These are phyloP conservation scores for Microbotryum saponariae DNA, from an alignment of 1,284 basidiomycete species.

Conservation along the genomic window DNA sequence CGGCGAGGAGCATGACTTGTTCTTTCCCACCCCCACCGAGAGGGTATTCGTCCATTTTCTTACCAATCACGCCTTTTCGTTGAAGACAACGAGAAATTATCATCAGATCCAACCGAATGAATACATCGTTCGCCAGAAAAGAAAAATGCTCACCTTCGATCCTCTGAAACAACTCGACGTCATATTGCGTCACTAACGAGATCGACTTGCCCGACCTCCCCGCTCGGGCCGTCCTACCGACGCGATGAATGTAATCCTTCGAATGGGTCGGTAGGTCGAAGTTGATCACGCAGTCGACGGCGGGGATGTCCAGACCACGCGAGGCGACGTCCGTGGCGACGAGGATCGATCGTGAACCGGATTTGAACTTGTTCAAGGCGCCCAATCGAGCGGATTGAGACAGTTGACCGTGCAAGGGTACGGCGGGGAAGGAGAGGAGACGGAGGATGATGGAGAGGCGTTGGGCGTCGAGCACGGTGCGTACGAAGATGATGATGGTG, in stretches of 20 bases:
- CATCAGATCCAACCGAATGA: too few species aligned
- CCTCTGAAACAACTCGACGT: conserved; percentile 90
- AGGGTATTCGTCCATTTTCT: conserved; percentile 86
- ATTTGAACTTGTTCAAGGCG: conserved; percentile 93
- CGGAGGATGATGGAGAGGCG: conserved; percentile 82
- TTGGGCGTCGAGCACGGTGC: conserved; percentile 91
- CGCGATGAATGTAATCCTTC: conserved; percentile 98
- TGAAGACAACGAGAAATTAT: too few species aligned
- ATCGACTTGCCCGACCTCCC: conserved; percentile 92
- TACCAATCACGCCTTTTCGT: conserved; percentile 59
- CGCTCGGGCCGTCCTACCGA: conserved; percentile 93
- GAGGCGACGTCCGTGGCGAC: conserved; percentile 98
- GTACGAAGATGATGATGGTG: conserved; percentile 91
- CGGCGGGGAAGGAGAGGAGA: conserved; percentile 84
- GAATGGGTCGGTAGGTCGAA: conserved; percentile 97
- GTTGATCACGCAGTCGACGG: conserved; percentile 95
- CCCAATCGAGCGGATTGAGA: conserved; percentile 89
- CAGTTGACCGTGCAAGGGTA: conserved; percentile 92
- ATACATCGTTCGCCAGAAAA: too few species aligned
- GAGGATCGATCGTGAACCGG: conserved; percentile 80
- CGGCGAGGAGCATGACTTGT: conserved; percentile 76
- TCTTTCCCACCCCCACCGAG: conserved; percentile 63
- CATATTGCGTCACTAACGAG: conserved; percentile 95
- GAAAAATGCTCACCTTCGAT: conserved; percentile 55
- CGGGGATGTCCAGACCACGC: conserved; percentile 90